phyloP scores from a whole-genome alignment of 495 filamentous ascomycete species.

The Aspergillus cristatus region DNA sequence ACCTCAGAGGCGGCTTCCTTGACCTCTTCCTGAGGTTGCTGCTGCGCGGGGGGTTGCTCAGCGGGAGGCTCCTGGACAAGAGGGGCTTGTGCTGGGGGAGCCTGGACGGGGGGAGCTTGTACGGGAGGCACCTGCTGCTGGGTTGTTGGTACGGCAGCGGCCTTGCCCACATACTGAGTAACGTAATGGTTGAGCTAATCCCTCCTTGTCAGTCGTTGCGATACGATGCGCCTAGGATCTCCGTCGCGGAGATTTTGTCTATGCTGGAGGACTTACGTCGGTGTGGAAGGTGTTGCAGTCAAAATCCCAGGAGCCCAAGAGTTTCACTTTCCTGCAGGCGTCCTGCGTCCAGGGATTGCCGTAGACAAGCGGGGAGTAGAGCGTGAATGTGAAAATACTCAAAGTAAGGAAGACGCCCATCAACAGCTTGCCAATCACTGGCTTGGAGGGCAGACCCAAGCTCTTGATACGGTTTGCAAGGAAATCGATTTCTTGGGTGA shows the following conservation, averaged over 20 bases:
- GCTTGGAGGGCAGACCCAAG: constrained; percentile 60
- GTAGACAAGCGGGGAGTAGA: constrained; percentile 84
- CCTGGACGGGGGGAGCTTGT: no score
- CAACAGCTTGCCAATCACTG: constrained; percentile 60
- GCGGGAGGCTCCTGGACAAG: constrained; percentile 4
- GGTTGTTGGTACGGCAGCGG: constrained; percentile 19
- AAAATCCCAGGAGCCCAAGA: constrained; percentile 88
- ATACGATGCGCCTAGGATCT: constrained; percentile 16
- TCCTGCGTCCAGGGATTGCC: constrained; percentile 88
- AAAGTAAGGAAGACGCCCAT: constrained; percentile 62
- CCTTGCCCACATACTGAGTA: constrained; percentile 18
- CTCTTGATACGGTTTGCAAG: constrained; percentile 54
- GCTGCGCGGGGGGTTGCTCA: constrained; percentile 12
- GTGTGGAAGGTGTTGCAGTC: constrained; percentile 90
- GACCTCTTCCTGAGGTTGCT: constrained; percentile 8
- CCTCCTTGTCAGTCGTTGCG: constrained; percentile 21
- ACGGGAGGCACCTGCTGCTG: constrained; percentile 7
- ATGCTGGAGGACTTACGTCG: constrained; percentile 58
- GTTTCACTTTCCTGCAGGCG: constrained; percentile 77
- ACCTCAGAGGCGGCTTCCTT: constrained; percentile 8
- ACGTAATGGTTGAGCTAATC: constrained; percentile 35
- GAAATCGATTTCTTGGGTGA: constrained; percentile 88
- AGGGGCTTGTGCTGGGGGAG: constrained; percentile 8
- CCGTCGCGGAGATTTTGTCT: constrained; percentile 22
- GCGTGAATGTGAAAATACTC: constrained; percentile 64